Conservation (phyloP, 768 basidiomycete species). For the Calvatia gigantea region DNA sequence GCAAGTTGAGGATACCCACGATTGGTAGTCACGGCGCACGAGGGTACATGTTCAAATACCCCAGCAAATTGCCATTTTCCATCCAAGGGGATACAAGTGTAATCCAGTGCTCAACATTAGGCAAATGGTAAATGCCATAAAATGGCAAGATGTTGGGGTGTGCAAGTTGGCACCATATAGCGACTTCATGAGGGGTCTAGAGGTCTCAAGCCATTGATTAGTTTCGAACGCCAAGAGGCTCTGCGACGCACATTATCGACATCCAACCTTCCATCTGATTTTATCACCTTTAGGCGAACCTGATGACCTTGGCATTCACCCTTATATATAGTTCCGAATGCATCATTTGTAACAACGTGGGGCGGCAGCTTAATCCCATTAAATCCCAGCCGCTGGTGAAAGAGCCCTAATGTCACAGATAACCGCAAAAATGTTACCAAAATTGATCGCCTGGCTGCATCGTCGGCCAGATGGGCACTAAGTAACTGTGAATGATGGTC, state of each 20-base stretch:
- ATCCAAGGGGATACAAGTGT: constrained; percentile 16
- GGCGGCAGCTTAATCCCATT: not conserved
- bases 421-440: constrained; percentile 1
- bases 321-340: constrained; percentile 26
- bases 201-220: not conserved
- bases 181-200: constrained; percentile 10
- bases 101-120: not conserved
- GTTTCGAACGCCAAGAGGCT: not conserved
- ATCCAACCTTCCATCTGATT: constrained; percentile 19
- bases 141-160: constrained; percentile 11
- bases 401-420: not conserved
- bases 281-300: constrained; percentile 25
- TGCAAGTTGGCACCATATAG: constrained; percentile 11
- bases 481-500: not conserved
- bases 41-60: not conserved
- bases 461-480: not conserved
- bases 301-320: constrained; percentile 15
- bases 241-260: constrained; percentile 16
- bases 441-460: not conserved
- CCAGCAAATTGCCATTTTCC: constrained; percentile 10
- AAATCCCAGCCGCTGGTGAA: not conserved
- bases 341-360: not conserved
- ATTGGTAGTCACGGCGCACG: not conserved
- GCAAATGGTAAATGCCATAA: constrained; percentile 9
- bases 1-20: not conserved